These are phyloP conservation scores for Cladorrhinum samala DNA, from an alignment of 495 filamentous ascomycete genomes.

Conservation along the genomic window DNA sequence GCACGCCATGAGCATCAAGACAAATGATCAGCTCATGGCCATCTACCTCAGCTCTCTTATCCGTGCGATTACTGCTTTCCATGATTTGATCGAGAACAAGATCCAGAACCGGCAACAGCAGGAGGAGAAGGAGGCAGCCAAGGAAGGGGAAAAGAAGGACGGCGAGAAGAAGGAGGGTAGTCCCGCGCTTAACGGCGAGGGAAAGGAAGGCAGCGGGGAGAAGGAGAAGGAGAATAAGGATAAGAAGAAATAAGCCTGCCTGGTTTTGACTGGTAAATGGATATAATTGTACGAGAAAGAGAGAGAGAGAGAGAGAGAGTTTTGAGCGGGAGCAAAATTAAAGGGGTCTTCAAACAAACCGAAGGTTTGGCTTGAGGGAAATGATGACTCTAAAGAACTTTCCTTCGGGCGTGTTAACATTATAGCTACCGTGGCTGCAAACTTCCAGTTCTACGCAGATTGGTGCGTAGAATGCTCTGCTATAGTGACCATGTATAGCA, in stretches of 20 bases:
- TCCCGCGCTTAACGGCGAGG: slow-evolving; percentile 54
- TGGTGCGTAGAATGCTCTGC: too few species aligned
- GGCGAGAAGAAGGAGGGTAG: slow-evolving; percentile 58
- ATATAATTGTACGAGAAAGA: slow-evolving; percentile 1
- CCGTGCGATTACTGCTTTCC: slow-evolving; percentile 96
- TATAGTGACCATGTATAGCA: too few species aligned
- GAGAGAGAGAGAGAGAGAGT: too few species aligned
- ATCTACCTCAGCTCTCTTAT: slow-evolving; percentile 97
- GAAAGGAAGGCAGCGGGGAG: slow-evolving; percentile 35
- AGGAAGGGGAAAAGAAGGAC: slow-evolving; percentile 52
- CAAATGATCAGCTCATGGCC: slow-evolving; percentile 96
- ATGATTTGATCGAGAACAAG: slow-evolving; percentile 99
- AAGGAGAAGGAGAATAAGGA: slow-evolving; percentile 32
- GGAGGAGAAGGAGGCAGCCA: slow-evolving; percentile 81
- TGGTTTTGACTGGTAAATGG: slow-evolving; percentile 9
- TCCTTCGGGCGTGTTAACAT: slow-evolving; percentile 22
- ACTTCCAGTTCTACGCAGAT: neutral
- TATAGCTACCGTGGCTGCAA: slow-evolving; percentile 5
- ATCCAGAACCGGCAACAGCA: slow-evolving; percentile 97
- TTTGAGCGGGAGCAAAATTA: too few species aligned
- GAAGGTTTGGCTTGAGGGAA: slow-evolving; percentile 9
- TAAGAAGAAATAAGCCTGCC: slow-evolving; percentile 28
- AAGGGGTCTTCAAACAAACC: neutral
- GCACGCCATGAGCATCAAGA: slow-evolving; percentile 96
- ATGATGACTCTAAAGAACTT: neutral